Conservation (phyloP, 352 stramenopile genomes). For the Phytophthora ramorum region DNA sequence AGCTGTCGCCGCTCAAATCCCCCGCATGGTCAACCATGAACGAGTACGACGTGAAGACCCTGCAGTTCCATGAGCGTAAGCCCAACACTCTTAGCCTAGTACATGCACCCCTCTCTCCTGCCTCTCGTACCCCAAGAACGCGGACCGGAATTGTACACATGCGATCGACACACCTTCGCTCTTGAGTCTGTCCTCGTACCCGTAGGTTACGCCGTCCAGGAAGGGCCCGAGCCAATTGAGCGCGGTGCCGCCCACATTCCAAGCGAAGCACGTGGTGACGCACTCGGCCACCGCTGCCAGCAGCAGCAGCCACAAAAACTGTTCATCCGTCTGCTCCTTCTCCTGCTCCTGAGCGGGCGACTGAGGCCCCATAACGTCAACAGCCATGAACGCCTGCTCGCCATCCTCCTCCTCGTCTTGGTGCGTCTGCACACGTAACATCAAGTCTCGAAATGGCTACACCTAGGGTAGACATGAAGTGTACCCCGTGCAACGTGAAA, state of each 20-base stretch:
- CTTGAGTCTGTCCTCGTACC: conserved; percentile 56
- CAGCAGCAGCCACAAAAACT: conserved; percentile 77
- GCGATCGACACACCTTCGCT: conserved; percentile 40
- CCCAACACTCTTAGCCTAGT: background rate
- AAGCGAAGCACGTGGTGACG: conserved; percentile 79
- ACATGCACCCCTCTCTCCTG: background rate
- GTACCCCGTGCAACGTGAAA: background rate
- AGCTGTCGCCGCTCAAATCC: conserved; percentile 57
- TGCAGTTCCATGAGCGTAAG: conserved; percentile 21
- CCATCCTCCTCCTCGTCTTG: conserved; percentile 16
- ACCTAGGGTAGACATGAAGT: background rate
- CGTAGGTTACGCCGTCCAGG: conserved; percentile 75
- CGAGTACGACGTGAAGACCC: conserved; percentile 89
- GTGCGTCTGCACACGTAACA: conserved; percentile 34
- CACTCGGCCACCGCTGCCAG: conserved; percentile 77
- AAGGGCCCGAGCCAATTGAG: conserved; percentile 83
- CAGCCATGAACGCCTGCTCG: conserved; percentile 1
- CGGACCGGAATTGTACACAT: conserved; percentile 71
- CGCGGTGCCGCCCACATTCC: conserved; percentile 67
- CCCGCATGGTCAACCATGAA: conserved; percentile 90
- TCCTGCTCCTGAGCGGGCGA: conserved; percentile 22
- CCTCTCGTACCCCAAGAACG: conserved; percentile 71
- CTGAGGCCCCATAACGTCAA: background rate
- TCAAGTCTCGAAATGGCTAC: conserved; percentile 14
- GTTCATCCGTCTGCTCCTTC: conserved; percentile 51